phyloP scores from a whole-genome alignment of 2,329 filamentous ascomycete species.

The Alternaria sp. region DNA sequence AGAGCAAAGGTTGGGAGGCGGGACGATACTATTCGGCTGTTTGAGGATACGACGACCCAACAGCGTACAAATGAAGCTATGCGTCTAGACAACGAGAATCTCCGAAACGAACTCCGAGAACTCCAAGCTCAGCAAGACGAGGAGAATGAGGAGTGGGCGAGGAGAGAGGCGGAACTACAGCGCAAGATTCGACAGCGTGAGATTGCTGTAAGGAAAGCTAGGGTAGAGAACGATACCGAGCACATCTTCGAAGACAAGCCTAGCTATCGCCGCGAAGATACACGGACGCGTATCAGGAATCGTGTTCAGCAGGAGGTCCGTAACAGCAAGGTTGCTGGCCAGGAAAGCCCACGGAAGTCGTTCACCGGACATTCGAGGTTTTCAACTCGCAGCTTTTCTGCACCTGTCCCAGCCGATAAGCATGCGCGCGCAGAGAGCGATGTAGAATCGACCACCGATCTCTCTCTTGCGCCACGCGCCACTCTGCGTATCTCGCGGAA shows the following conservation, averaged over 20 bases:
- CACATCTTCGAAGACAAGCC: constrained; percentile 33
- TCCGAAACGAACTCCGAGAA: constrained; percentile 51
- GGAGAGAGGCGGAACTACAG: constrained; percentile 44
- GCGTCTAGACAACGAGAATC: constrained; percentile 52
- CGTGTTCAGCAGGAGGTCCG: constrained; percentile 47
- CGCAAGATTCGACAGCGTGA: constrained; percentile 46
- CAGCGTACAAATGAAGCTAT: constrained; percentile 52
- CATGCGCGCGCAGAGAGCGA: constrained; percentile 42
- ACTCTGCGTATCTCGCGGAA: constrained; percentile 41
- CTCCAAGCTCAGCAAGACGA: constrained; percentile 47
- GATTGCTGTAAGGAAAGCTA: constrained; percentile 36
- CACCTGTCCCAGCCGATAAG: constrained; percentile 36
- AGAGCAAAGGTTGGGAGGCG: constrained; percentile 46
- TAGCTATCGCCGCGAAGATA: constrained; percentile 44
- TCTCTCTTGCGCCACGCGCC: constrained; percentile 48
- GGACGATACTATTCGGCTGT: constrained; percentile 52
- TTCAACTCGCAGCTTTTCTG: constrained; percentile 42
- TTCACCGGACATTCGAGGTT: constrained; percentile 35
- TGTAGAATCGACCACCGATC: constrained; percentile 52
- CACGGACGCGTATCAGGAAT: constrained; percentile 44
- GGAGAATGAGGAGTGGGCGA: constrained; percentile 44
- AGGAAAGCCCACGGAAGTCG: constrained; percentile 35
- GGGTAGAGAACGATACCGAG: constrained; percentile 36
- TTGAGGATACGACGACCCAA: constrained; percentile 46
- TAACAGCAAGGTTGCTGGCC: constrained; percentile 40